Conservation (phyloP, 495 filamentous ascomycete species). For the Xylaria longipes region DNA sequence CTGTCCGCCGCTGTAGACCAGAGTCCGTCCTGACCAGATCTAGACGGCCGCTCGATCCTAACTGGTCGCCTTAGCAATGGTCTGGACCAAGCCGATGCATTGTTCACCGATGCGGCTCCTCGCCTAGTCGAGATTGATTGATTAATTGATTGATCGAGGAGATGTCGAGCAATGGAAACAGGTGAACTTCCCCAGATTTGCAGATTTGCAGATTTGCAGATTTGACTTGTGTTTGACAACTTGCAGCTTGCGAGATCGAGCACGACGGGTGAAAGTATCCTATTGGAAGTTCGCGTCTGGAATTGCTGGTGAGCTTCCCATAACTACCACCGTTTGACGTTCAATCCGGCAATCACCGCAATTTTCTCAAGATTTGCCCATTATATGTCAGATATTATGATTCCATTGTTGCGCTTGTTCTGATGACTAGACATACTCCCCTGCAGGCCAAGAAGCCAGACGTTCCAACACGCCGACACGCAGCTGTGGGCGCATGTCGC, state of each 20-base stretch:
- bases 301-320: conserved; percentile 2
- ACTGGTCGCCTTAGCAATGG: conserved; percentile 12
- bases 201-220: conserved; percentile 18
- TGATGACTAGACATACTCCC: conserved; percentile 3
- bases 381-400: not conserved
- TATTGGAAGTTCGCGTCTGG: not conserved
- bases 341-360: not conserved
- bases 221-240: not conserved
- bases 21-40: conserved; percentile 9
- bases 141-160: not conserved
- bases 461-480: conserved; percentile 14
- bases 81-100: conserved; percentile 14
- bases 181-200: conserved; percentile 20
- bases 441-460: conserved; percentile 4
- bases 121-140: not conserved
- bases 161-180: not conserved
- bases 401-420: not conserved
- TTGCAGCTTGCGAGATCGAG: conserved; percentile 1
- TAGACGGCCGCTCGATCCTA: conserved; percentile 12
- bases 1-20: conserved; percentile 14
- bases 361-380: not conserved
- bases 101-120: conserved; percentile 17
- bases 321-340: not conserved
- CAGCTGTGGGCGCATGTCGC: conserved; percentile 3
- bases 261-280: not conserved